Percentiles rank a stretch among this genome's conserved stretches.
phyloP scores from a whole-genome alignment of 805 yeast genomes.

The Saturnispora sekii region DNA sequence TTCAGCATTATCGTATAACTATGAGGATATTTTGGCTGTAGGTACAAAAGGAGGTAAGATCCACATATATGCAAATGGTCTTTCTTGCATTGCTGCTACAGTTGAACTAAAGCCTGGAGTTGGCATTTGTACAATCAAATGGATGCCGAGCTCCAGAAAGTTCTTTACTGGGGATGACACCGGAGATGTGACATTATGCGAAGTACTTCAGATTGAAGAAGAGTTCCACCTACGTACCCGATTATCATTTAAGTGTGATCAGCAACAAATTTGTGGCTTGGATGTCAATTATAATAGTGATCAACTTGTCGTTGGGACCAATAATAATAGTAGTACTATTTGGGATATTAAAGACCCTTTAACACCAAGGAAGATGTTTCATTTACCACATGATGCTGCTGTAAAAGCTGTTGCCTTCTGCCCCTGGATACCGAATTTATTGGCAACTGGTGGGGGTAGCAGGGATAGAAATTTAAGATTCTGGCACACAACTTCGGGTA shows the following conservation, averaged over 20 bases:
- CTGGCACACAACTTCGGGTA: conserved; percentile 81
- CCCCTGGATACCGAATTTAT: conserved; percentile 74
- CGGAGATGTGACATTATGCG: conserved; percentile 46
- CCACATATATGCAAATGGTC: conserved; percentile 25
- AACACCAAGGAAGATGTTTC: conserved; percentile 36
- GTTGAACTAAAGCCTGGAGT: conserved; percentile 23
- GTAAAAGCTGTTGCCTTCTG: conserved; percentile 85
- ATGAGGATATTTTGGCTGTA: conserved; percentile 36
- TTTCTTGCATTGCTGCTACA: conserved; percentile 16
- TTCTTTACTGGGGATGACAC: conserved; percentile 57
- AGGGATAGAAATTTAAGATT: conserved; percentile 71
- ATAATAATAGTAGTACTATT: conserved; percentile 69
- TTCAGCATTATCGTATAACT: conserved; percentile 50
- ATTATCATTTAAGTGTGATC: conserved; percentile 34
- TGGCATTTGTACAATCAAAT: conserved; percentile 48
- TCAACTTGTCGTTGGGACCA: conserved; percentile 73
- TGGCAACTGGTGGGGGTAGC: conserved; percentile 90
- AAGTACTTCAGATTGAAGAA: conserved; percentile 14
- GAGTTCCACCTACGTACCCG: conserved; percentile 13
- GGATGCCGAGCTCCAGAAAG: conserved; percentile 39
- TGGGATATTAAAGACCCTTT: conserved; percentile 50
- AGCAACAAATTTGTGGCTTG: conserved; percentile 58
- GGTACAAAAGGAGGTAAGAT: conserved; percentile 53
- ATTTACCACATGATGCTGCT: conserved; percentile 69
- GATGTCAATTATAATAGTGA: conserved; percentile 44